These are phyloP conservation scores for Olyra latifolia DNA, from an alignment of 176 grass and related monocot species.

Conservation along the genomic window DNA sequence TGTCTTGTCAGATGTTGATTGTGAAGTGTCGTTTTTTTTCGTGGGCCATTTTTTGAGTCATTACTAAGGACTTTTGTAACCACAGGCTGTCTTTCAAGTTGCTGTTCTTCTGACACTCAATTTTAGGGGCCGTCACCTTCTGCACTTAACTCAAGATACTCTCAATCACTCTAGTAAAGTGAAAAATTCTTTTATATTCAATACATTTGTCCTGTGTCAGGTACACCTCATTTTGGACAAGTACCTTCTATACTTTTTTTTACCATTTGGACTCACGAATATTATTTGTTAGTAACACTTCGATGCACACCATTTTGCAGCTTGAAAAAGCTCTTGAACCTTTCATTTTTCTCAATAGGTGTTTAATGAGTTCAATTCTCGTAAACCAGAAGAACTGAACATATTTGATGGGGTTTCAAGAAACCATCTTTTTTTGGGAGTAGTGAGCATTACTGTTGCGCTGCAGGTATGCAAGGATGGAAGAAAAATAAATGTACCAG, in stretches of 20 bases:
- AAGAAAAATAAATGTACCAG: conserved; percentile 11
- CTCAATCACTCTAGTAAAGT: conserved; percentile 59
- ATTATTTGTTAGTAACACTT: neutral
- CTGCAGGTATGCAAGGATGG: conserved; percentile 64
- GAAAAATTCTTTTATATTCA: conserved; percentile 96
- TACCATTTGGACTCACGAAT: neutral
- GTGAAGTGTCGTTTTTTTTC: conserved; percentile 16
- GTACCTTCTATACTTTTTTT: neutral
- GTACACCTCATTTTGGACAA: conserved; percentile 29
- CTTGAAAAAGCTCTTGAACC: conserved; percentile 30
- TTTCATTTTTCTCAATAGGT: conserved; percentile 47
- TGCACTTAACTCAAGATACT: conserved; percentile 63
- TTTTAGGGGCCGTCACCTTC: conserved; percentile 60
- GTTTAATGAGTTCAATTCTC: conserved; percentile 95
- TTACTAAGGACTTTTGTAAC: conserved; percentile 34
- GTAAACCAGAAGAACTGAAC: conserved; percentile 84
- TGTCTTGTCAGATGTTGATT: neutral
- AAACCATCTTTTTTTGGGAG: conserved; percentile 69
- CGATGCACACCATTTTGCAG: conserved; percentile 3
- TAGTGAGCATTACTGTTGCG: conserved; percentile 62
- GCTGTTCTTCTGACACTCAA: conserved; percentile 75
- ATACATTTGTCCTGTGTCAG: conserved; percentile 94
- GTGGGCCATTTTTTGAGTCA: neutral
- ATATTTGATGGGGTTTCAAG: conserved; percentile 75
- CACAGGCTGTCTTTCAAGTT: conserved; percentile 93